Evolutionary conservation across 1,139 yeast species (phyloP).

Genomic region (Zygosaccharomyces pseudobailii): DNA sequence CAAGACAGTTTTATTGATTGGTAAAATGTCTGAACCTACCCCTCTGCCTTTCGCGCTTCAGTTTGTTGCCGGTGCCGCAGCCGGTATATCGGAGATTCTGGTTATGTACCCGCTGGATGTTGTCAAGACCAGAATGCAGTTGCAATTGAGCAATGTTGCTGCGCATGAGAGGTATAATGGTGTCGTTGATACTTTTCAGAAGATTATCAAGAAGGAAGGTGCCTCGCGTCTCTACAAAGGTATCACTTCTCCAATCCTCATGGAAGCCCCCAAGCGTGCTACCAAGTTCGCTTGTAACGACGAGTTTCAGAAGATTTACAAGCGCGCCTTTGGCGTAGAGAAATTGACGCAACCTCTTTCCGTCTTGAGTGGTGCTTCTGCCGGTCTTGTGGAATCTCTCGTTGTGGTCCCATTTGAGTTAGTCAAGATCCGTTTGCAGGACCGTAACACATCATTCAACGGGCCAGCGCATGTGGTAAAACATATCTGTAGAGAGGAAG

Average conservation of each 20-base stretch:
- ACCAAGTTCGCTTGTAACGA: slow-evolving; percentile 98
- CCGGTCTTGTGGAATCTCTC: slow-evolving; percentile 95
- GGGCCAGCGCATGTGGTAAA: slow-evolving; percentile 83
- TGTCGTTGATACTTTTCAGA: slow-evolving; percentile 74
- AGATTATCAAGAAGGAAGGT: slow-evolving; percentile 86
- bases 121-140: slow-evolving; percentile 95
- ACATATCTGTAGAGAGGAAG: slow-evolving; percentile 68
- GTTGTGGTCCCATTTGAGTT: slow-evolving; percentile 97
- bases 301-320: slow-evolving; percentile 89
- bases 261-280: slow-evolving; percentile 99
- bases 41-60: slow-evolving; percentile 86
- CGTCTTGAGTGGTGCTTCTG: slow-evolving; percentile 92
- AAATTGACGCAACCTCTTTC: slow-evolving; percentile 79
- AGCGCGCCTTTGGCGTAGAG: slow-evolving; percentile 61
- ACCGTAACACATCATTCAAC: slow-evolving; percentile 71
- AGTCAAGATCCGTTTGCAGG: slow-evolving; percentile 82
- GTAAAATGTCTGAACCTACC: slow-evolving; percentile 20
- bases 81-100: slow-evolving; percentile 95
- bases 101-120: slow-evolving; percentile 98
- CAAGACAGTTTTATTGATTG: not conserved
- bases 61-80: slow-evolving; percentile 91
- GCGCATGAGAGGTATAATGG: slow-evolving; percentile 61
- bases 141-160: slow-evolving; percentile 62
- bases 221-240: slow-evolving; percentile 81
- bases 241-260: slow-evolving; percentile 88